phyloP scores from a whole-genome alignment of 768 basidiomycete species.

The Termitomyces titanicus region DNA sequence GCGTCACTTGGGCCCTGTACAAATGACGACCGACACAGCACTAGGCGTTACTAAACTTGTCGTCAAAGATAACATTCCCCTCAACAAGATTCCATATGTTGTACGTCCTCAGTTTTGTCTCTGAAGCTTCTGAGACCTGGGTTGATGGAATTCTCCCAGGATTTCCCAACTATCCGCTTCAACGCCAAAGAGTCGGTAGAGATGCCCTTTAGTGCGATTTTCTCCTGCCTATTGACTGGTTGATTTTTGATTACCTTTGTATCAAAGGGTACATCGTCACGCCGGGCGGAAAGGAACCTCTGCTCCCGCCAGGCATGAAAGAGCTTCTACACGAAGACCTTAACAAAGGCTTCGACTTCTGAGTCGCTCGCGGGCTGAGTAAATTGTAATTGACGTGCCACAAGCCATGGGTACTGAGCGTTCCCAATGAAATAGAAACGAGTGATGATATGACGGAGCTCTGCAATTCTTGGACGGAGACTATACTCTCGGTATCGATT shows the following conservation, averaged over 20 bases:
- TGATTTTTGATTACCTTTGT: background rate
- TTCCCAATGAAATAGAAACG: too few species aligned
- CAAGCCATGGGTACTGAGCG: too few species aligned
- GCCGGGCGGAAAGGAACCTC: slow-evolving; percentile 47
- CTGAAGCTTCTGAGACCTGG: background rate
- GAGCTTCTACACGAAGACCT: slow-evolving; percentile 82
- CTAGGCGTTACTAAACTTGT: slow-evolving; percentile 86
- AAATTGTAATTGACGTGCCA: too few species aligned
- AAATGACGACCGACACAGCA: slow-evolving; percentile 99
- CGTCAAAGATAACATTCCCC: slow-evolving; percentile 68
- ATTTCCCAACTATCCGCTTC: slow-evolving; percentile 88
- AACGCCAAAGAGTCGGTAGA: slow-evolving; percentile 87
- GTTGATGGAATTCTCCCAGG: slow-evolving; percentile 40
- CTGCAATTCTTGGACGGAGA: too few species aligned
- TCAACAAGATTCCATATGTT: slow-evolving; percentile 71
- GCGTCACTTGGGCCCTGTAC: slow-evolving; percentile 80
- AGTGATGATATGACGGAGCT: too few species aligned
- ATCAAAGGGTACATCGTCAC: slow-evolving; percentile 45
- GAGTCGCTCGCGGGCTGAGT: too few species aligned
- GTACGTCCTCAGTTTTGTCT: slow-evolving; percentile 35
- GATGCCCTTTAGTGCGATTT: slow-evolving; percentile 90
- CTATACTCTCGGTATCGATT: too few species aligned
- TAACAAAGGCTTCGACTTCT: slow-evolving; percentile 83
- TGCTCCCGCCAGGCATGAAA: slow-evolving; percentile 88
- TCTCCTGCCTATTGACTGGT: background rate